Base-by-base conservation (phyloP, 306 rosid species). In the Luffa acutangula region DNA sequence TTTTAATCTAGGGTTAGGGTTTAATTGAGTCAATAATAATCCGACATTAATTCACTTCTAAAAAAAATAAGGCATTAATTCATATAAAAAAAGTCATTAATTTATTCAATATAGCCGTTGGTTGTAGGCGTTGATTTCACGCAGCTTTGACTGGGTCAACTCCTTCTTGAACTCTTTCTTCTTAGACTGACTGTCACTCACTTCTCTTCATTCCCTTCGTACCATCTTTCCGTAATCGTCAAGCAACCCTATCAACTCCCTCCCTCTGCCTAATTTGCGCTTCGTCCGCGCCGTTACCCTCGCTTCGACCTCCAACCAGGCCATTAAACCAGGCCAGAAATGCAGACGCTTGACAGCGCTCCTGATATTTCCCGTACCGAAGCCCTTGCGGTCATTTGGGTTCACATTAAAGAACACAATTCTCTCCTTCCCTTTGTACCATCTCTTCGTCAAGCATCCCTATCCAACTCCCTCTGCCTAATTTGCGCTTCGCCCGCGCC, bases 351-450 rank as follows among this genome's bases (percentile, higher is more conserved):
- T 37, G 88, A 87, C 43, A 97, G 98, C 33, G 87, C 76, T 73
- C 88, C 93, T 0, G 97, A 94, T 82, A 89, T 94, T 84, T 82
- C 98, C 59, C 93, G 98, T 59, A 88, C 98, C 39, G 92, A 92
- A 82, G 98, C 91, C 17, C 97, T 94, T 82, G 92, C 92, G 80
- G 82, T 33, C 42, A 92, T 94, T 80, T 94, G 98, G 98, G 96
- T 96, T 62, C 85, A 94, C 87, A 94, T 94, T 85, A 94, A 94
- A 91, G 88, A 81, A 33, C 85, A 94, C 85, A 90, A 94, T 84
- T 25, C 31, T 25, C 31, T 25, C 31, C 31, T 25, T 25, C 31
- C 31, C 31, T 25, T 25, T 1, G 31, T 25, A 25, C 31, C 31
- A 25, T 25, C 31, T 25, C 0, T 25, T 25, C 14, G 51, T 80